These are phyloP conservation scores for Aspergillus homomorphus DNA, from an alignment of 495 filamentous ascomycete species.

Conservation along the genomic window DNA sequence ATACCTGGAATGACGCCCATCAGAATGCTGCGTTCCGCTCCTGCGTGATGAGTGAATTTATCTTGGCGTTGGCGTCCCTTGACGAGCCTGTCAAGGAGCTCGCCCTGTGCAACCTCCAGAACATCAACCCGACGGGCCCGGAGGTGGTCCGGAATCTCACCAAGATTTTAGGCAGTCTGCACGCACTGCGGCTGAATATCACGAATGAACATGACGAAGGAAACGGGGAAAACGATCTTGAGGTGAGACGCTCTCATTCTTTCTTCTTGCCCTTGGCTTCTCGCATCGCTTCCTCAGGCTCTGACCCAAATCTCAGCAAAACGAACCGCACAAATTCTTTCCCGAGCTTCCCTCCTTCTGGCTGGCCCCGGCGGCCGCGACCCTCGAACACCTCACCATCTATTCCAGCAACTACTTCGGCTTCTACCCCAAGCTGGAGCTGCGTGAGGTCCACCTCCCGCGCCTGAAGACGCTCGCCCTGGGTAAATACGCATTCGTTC, in stretches of 20 bases:
- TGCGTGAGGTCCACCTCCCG: conserved; percentile 21
- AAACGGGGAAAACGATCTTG: conserved; percentile 17
- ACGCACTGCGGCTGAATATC: conserved; percentile 22
- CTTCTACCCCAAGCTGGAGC: conserved; percentile 21
- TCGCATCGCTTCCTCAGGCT: neutral
- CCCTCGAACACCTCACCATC: conserved; percentile 26
- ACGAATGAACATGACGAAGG: conserved; percentile 12
- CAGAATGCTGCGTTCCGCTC: conserved; percentile 15
- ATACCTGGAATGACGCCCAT: neutral
- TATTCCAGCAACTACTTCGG: conserved; percentile 23
- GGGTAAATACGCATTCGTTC: conserved; percentile 23
- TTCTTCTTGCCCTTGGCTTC: neutral
- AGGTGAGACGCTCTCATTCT: conserved; percentile 8
- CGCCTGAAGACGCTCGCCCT: conserved; percentile 23
- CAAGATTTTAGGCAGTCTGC: conserved; percentile 12
- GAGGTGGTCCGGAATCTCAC: conserved; percentile 4
- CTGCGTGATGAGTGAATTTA: conserved; percentile 11
- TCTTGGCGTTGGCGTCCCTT: conserved; percentile 9
- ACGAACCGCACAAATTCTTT: conserved; percentile 14
- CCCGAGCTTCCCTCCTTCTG: conserved; percentile 16
- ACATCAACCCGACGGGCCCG: conserved; percentile 10
- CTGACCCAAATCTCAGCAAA: neutral
- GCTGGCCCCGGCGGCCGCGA: conserved; percentile 21
- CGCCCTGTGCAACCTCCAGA: conserved; percentile 21
- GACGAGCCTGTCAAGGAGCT: conserved; percentile 14